These are phyloP conservation scores for Penicillium desertorum DNA, from an alignment of 495 filamentous ascomycete species.

Conservation along the genomic window DNA sequence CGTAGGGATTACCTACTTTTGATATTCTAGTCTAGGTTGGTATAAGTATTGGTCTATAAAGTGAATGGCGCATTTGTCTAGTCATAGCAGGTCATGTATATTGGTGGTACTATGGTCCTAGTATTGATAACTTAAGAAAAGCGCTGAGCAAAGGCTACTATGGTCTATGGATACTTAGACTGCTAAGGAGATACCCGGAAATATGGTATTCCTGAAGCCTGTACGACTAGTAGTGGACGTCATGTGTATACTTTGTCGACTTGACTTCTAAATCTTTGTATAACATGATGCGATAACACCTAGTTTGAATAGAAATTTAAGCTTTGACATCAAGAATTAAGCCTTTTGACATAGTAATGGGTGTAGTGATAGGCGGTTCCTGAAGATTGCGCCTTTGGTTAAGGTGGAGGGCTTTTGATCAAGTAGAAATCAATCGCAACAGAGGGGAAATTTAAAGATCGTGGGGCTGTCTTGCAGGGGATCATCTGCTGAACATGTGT, in stretches of 20 bases:
- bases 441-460: background rate
- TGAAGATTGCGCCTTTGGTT: background rate
- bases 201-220: background rate
- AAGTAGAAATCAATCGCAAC: background rate
- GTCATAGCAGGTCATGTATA: background rate
- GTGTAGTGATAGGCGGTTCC: background rate
- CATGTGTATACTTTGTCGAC: background rate
- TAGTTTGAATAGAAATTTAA: background rate
- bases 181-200: background rate
- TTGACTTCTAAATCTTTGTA: background rate
- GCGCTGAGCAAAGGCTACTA: background rate
- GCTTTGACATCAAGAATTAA: background rate
- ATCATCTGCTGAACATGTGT: background rate
- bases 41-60: background rate
- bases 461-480: background rate
- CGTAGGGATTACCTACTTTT: background rate
- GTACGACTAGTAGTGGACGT: background rate
- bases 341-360: background rate
- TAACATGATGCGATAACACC: background rate
- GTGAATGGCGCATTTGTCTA: background rate
- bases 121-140: background rate
- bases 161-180: background rate
- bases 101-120: background rate
- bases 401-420: background rate
- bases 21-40: background rate